Evolutionary conservation across 1,139 yeast species (phyloP), one percentile per base, ranked within the genome.

Genomic region (Sugiyamaella grinbergsii): DNA sequence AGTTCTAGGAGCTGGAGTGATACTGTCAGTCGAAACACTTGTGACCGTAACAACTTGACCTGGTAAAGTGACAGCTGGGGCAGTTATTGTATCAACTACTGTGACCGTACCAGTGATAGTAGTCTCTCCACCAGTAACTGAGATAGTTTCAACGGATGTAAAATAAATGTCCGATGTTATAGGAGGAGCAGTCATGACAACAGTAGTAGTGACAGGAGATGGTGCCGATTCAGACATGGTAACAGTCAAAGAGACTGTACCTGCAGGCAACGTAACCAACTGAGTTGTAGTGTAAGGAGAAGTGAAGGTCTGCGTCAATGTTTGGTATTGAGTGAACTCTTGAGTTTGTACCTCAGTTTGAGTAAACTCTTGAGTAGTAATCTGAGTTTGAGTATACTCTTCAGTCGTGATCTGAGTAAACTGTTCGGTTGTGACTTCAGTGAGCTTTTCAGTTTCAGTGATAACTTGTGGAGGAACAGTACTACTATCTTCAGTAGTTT

Each of bases 101-200:
- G 55, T 49, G 26, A 40, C 40, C n/a, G 55, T 48, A 5, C 55
- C 52, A 11, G 54, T 48, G 11, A 53, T 48, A 15, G 57, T 53
- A 7, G 54, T 37, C 15, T 39, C 50, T 5, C 40, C 49, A 2
- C 52, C 51, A 19, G 57, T 48, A 11, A 47, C 22, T 5, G 41
- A 31, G 16, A 42, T 44, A 23, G 55, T 52, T 19, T 43, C 36
- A 16, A 42, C 11, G 5, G 51, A 36, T 18, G 49, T 40, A 22
- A 19, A 23, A 10, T 34, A 28, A 15, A 47, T 28, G 13, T 41
- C 39, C 11, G 54, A 23, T 19, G 54, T 51, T 4, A 32, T 28
- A 7, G 54, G 54, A 6, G 51, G 51, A 5, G 46, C 43, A 13
- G 39, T 47, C 54, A 51, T 51, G 19, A 43, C 42, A 13, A 51